Evolutionary conservation across 192 early-diverging fungal species (phyloP), one percentile per base, ranked within the genome.

Genomic region (Endogone sp.): DNA sequence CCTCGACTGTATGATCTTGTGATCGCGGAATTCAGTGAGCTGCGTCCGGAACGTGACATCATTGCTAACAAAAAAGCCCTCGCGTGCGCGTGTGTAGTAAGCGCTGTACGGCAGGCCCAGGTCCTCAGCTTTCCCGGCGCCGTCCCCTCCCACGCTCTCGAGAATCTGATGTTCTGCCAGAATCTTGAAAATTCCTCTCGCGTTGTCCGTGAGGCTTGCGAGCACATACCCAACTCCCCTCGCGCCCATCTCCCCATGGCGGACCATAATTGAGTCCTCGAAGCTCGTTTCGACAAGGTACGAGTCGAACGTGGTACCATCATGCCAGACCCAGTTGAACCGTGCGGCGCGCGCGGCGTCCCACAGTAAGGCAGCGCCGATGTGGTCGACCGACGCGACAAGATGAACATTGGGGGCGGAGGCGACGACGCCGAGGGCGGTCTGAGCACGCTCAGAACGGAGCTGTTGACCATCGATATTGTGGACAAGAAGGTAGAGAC

Each of bases 1-100:
- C 57, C 79, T 86, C n/a, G 87, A 83, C 37, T 85, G 82, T 11
- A 98, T 91, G 22, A 98, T 89, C 32, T 89, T 80, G 76, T 99
- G 97, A 82, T 97, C 95, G 29, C 87, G 80, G 75, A 97, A 97
- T 79, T 99, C 97, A 2, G 89, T 92, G 63, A 99, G 74, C 74
- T 94, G 92, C n/a, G 94, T 89, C 67, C 90, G 88, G 77, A 99
- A 94, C 0, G 90, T 92, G 60, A 92, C 71, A 25, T 93, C 92
- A 68, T 84, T 94, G 37, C 85, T 89, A 61, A 94, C 93, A 56
- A 91, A 80, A 68, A 96, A 99, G 64, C 85, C 81, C 61, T 97
- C 93, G 29, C 89, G 81, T 58, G 93, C 94, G 27, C 84, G 80
- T 22, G 80, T 77, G 79, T 88, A 95, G 62, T 89, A 90, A 21